These are phyloP conservation scores for Hymenoscyphus linearis DNA, from an alignment of 2,329 filamentous ascomycete species.

Conservation along the genomic window DNA sequence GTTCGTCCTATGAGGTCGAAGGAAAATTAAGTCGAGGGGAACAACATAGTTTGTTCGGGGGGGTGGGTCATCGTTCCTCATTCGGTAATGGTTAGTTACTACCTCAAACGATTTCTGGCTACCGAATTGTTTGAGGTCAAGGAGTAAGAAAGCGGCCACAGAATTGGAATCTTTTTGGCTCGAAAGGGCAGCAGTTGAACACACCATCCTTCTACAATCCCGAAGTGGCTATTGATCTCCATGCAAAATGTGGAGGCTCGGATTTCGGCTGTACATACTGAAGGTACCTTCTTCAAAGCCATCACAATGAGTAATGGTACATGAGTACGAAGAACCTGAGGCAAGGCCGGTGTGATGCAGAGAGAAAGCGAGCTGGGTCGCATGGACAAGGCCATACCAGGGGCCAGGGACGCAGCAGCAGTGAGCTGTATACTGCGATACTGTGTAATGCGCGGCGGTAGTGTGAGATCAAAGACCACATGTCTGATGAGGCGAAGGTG, in stretches of 20 bases:
- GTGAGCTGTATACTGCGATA: background rate
- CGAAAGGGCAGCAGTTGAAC: background rate
- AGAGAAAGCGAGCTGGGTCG: background rate
- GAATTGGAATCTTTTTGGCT: background rate
- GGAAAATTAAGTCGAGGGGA: background rate
- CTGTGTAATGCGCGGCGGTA: conserved; percentile 4
- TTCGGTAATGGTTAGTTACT: background rate
- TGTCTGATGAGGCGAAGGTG: background rate
- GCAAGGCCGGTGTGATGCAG: background rate
- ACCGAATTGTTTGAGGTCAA: background rate
- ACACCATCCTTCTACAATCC: background rate
- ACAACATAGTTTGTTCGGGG: background rate
- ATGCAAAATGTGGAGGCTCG: background rate
- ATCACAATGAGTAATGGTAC: background rate
- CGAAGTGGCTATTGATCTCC: background rate
- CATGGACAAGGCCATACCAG: background rate
- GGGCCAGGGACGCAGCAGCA: background rate
- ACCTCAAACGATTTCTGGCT: background rate
- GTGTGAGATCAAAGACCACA: background rate
- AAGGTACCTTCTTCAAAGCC: background rate
- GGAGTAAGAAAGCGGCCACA: background rate
- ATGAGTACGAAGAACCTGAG: background rate
- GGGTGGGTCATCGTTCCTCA: background rate
- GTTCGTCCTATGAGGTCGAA: background rate
- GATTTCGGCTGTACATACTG: background rate